Percentiles rank a stretch among this genome's conserved stretches.
These are phyloP conservation scores for Trichoderma afroharzianum DNA, from an alignment of 2,329 filamentous ascomycete genomes.

Conservation along the genomic window DNA sequence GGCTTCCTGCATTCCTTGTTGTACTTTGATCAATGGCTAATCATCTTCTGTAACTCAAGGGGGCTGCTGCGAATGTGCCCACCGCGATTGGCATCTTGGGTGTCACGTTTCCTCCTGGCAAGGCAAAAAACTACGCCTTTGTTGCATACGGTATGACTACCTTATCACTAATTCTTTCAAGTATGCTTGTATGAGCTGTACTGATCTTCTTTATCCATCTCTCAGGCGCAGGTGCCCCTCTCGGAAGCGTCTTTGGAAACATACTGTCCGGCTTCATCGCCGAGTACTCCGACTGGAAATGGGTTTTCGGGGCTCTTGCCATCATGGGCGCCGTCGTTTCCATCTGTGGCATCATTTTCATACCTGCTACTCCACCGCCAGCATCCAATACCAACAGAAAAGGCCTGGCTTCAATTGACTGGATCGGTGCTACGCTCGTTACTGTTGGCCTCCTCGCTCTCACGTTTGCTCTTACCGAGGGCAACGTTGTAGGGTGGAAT, in stretches of 20 bases:
- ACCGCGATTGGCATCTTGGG: conserved; percentile 69
- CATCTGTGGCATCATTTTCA: conserved; percentile 54
- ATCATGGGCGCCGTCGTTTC: conserved; percentile 57
- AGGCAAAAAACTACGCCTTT: conserved; percentile 69
- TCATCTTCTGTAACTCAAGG: conserved; percentile 31
- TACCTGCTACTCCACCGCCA: conserved; percentile 47
- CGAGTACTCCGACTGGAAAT: conserved; percentile 61
- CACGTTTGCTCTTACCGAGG: conserved; percentile 64
- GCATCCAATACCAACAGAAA: conserved; percentile 22
- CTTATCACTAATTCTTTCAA: neutral
- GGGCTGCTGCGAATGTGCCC: conserved; percentile 65
- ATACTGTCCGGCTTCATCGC: conserved; percentile 61
- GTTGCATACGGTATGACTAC: conserved; percentile 50
- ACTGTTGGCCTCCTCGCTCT: conserved; percentile 60
- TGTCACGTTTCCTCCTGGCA: conserved; percentile 62
- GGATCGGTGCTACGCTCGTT: conserved; percentile 61
- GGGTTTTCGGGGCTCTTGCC: conserved; percentile 63
- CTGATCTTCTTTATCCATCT: neutral
- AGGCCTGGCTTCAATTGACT: conserved; percentile 51
- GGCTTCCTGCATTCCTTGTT: neutral
- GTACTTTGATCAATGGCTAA: neutral
- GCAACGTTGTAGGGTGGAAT: conserved; percentile 65
- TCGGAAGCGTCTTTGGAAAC: conserved; percentile 64
- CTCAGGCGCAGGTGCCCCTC: conserved; percentile 57
- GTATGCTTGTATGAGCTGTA: neutral